Base-by-base conservation (phyloP, 2,329 filamentous ascomycete species). In the Colletotrichum sp. region DNA sequence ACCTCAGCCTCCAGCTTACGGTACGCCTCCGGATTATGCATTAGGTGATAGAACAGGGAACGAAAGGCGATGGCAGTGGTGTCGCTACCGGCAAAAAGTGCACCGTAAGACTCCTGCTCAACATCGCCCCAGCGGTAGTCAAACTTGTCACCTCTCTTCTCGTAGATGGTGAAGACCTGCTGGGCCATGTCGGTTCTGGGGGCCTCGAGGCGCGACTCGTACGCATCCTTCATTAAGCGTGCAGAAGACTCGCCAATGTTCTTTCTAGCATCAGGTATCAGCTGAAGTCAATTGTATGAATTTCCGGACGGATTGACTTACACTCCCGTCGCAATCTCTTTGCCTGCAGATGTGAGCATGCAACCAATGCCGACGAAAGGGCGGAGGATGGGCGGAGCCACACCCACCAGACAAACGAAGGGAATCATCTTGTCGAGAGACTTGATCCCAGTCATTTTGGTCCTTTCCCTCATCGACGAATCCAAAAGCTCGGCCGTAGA, bases 21-120 rank as follows among this genome's bases (percentile, higher is more conserved):
- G 31, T 76, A 76, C 13, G 76, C 75, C 0, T 67, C 63, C 4
- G 80, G 81, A 70, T 82, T 77, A 31, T 82, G 81, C 55, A 86
- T 78, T 27, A 83, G 77, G 69, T 82, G 80, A 77, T 85, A 86
- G 8, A 87, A 76, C 21, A 82, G 75, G 18, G 83, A 79, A 9
- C 80, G 78, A 31, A 85, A 78, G 5, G 79, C 79, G 18, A 82
- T 78, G 3, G 83, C 81, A 1, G 82, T 84, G 1, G 83, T 84
- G 58, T 84, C 83, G 2, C 79, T 80, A n/a, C 82, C 83, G 5
- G 83, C 83, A 43, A 83, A 72, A n/a, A 84, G 57, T 68, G 61
- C 16, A 8, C 36, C 36, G 24, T 64, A 51, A 21, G 61, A 43
- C 61, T 64, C 61, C 38, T 33, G 36, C 61, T 64, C 33, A 36